Evolutionary conservation across 805 yeast species (phyloP).

Genomic region (Saturnispora sanitii): DNA sequence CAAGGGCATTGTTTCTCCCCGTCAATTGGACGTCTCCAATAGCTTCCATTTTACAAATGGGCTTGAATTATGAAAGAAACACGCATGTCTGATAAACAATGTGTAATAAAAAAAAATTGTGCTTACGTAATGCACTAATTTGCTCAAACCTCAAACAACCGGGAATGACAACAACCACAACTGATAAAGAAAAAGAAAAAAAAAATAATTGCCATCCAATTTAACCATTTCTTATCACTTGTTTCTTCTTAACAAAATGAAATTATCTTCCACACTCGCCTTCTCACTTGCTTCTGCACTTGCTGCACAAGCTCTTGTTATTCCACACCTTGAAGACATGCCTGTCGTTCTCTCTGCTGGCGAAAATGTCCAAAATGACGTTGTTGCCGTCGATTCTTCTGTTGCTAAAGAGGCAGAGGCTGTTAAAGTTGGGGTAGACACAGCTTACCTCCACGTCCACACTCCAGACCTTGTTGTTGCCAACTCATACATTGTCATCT

Average conservation of each 20-base stretch:
- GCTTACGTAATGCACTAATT: background rate
- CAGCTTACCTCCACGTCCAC: constrained; percentile 30
- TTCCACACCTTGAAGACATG: constrained; percentile 14
- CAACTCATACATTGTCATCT: constrained; percentile 75
- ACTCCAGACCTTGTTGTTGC: constrained; percentile 45
- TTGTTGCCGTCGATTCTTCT: constrained; percentile 14
- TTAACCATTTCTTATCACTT: background rate
- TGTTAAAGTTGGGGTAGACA: background rate
- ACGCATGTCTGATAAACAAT: too few species aligned
- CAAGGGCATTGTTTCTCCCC: constrained; percentile 45
- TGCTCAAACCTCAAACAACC: too few species aligned
- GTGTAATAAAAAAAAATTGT: too few species aligned
- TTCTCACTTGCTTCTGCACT: constrained; percentile 13
- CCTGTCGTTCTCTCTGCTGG: constrained; percentile 9
- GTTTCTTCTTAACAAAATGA: constrained; percentile 10
- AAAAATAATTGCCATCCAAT: constrained; percentile 5
- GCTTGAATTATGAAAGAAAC: too few species aligned
- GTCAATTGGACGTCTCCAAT: background rate
- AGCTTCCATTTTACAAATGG: too few species aligned
- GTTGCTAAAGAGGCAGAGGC: background rate
- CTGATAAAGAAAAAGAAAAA: too few species aligned
- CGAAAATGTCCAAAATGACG: constrained; percentile 23
- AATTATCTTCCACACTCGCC: constrained; percentile 12
- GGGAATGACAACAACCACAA: too few species aligned
- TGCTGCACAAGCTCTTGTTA: constrained; percentile 17